A percentile compares a stretch with the other conserved stretches of the same genome.
phyloP scores from a whole-genome alignment of 169 alveolate genomes.

The Cyclospora cayetanensis region DNA sequence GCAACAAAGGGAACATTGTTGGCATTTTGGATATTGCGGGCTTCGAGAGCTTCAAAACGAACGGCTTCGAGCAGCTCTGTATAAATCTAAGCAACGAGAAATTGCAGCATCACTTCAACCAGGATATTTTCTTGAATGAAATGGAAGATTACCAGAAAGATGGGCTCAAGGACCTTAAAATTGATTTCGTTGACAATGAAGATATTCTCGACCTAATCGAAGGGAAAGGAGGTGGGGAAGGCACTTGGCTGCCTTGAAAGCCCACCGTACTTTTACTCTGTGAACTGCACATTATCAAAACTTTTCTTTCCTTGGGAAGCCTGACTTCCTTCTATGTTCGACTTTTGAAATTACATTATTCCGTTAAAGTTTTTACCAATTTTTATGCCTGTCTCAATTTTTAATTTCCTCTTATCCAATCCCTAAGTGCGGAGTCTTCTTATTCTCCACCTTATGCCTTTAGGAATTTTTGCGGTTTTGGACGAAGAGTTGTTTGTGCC shows the following conservation, averaged over 20 bases:
- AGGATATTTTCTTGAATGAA: constrained; percentile 70
- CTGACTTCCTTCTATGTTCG: no score
- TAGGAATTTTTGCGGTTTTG: constrained; percentile 43
- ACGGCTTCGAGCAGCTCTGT: constrained; percentile 98
- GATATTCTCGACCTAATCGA: constrained; percentile 21
- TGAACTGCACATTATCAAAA: no score
- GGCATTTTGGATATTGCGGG: constrained; percentile 97
- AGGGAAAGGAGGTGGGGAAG: constrained; percentile 61
- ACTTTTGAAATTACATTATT: no score
- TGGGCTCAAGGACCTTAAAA: constrained; percentile 3
- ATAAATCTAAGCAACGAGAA: constrained; percentile 99
- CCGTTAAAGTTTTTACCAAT: no score
- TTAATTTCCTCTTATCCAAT: no score
- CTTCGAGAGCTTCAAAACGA: constrained; percentile 95
- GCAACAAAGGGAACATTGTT: no score
- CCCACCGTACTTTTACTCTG: no score
- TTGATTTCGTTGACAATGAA: constrained; percentile 34
- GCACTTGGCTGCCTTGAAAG: no score
- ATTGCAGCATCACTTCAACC: constrained; percentile 94
- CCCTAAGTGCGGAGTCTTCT: no score
- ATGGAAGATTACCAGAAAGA: constrained; percentile 9
- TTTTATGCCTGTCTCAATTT: no score
- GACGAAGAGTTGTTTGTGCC: constrained; percentile 69
- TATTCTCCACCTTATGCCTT: neutral
- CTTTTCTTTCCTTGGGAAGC: no score